phyloP scores from a whole-genome alignment of 2,329 filamentous ascomycete species.

The Arthrobotrys entomopaga region DNA sequence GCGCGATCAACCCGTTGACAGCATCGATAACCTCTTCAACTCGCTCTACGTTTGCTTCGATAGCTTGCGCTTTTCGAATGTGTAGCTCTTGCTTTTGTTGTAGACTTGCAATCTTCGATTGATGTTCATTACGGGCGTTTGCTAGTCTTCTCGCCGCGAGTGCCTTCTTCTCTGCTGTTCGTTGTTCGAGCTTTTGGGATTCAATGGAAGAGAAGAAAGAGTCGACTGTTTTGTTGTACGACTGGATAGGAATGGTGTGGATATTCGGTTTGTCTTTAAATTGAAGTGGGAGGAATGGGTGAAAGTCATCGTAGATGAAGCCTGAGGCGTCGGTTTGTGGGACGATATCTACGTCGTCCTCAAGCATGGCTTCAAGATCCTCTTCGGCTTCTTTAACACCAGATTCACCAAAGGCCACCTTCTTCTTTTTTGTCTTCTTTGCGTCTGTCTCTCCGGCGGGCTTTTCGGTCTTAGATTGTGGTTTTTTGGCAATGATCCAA shows the following conservation, averaged over 20 bases:
- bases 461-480: constrained; percentile 61
- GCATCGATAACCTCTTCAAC: constrained; percentile 94
- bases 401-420: constrained; percentile 54
- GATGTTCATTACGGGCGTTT: constrained; percentile 82
- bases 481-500: constrained; percentile 84
- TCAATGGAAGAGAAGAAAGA: constrained; percentile 98
- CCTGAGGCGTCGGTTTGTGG: constrained; percentile 58
- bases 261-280: constrained; percentile 74
- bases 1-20: constrained; percentile 87
- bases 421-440: constrained; percentile 56
- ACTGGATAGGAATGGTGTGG: constrained; percentile 78
- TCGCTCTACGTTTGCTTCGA: constrained; percentile 87
- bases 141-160: constrained; percentile 85
- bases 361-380: constrained; percentile 47
- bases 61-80: constrained; percentile 85
- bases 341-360: constrained; percentile 63
- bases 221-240: constrained; percentile 92
- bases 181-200: constrained; percentile 87
- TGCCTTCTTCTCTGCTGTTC: constrained; percentile 81
- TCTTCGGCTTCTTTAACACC: constrained; percentile 61
- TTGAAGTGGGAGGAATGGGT: constrained; percentile 87
- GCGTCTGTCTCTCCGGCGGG: constrained; percentile 60
- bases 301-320: constrained; percentile 90
- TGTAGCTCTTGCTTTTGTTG: constrained; percentile 84
- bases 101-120: constrained; percentile 82